Conservation (phyloP, 2,329 filamentous ascomycete species). For the Metarhizium humberi region DNA sequence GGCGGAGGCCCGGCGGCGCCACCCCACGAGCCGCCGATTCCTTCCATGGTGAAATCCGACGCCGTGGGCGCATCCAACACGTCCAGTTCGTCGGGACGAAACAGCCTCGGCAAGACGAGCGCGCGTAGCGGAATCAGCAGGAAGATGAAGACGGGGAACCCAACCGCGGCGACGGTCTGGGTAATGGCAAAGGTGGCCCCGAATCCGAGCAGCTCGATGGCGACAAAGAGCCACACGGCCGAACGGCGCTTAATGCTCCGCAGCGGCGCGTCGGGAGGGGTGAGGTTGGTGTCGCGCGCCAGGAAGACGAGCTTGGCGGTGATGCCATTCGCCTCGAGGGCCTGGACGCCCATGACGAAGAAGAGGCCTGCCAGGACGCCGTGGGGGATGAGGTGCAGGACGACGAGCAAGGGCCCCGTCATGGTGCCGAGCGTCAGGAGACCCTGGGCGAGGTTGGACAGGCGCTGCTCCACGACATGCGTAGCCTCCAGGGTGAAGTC, state of each 20-base stretch:
- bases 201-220: slow-evolving; percentile 59
- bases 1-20: slow-evolving; percentile 1
- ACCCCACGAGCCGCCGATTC: slow-evolving; percentile 55
- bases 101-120: slow-evolving; percentile 52
- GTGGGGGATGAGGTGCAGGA: slow-evolving; percentile 70
- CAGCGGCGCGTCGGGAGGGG: slow-evolving; percentile 49
- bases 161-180: slow-evolving; percentile 73
- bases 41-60: slow-evolving; percentile 67
- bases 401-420: slow-evolving; percentile 62
- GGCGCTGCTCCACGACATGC: slow-evolving; percentile 68
- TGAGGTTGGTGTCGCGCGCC: slow-evolving; percentile 53
- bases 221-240: slow-evolving; percentile 65
- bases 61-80: slow-evolving; percentile 66
- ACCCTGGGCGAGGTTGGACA: slow-evolving; percentile 70
- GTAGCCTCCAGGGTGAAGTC: slow-evolving; percentile 41
- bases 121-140: slow-evolving; percentile 58
- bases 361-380: slow-evolving; percentile 73
- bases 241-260: slow-evolving; percentile 47
- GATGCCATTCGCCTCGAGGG: slow-evolving; percentile 67
- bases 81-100: slow-evolving; percentile 50
- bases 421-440: slow-evolving; percentile 72
- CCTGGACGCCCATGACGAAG: slow-evolving; percentile 78
- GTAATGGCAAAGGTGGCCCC: slow-evolving; percentile 75
- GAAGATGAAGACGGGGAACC: slow-evolving; percentile 68
- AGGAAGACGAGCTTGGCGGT: slow-evolving; percentile 67